These are phyloP conservation scores for Ochetophila trinervis DNA, from an alignment of 306 rosid species.

Conservation along the genomic window DNA sequence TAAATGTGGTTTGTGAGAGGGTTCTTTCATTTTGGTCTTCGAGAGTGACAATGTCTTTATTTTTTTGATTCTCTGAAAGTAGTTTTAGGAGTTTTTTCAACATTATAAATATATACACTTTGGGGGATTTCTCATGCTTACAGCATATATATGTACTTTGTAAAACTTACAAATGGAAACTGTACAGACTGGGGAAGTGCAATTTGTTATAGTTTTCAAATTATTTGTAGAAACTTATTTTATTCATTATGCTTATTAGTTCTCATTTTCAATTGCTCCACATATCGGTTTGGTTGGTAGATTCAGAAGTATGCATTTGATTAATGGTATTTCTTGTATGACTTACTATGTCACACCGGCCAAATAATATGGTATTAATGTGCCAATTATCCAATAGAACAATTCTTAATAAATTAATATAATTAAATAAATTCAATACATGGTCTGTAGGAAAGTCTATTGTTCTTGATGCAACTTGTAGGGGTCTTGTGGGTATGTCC, in stretches of 20 bases:
- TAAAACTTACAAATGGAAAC: constrained; percentile 19
- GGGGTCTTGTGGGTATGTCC: too few species aligned
- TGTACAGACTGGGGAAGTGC: constrained; percentile 33
- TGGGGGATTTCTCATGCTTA: constrained; percentile 14
- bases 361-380: too few species aligned
- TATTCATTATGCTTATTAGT: constrained; percentile 1
- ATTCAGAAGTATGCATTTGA: too few species aligned
- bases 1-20: constrained; percentile 22
- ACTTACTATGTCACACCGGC: too few species aligned
- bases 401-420: too few species aligned
- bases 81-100: constrained; percentile 13
- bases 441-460: too few species aligned
- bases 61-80: constrained; percentile 21
- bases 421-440: too few species aligned
- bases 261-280: too few species aligned
- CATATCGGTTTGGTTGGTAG: too few species aligned
- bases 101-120: not conserved
- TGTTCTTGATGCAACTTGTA: too few species aligned
- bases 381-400: too few species aligned
- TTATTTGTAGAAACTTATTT: not conserved
- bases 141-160: not conserved
- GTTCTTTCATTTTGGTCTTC: constrained; percentile 15
- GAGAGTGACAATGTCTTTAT: constrained; percentile 22
- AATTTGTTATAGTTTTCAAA: constrained; percentile 18
- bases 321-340: too few species aligned